phyloP scores from a whole-genome alignment of 306 rosid genomes.

The Gastrolobium bilobum region DNA sequence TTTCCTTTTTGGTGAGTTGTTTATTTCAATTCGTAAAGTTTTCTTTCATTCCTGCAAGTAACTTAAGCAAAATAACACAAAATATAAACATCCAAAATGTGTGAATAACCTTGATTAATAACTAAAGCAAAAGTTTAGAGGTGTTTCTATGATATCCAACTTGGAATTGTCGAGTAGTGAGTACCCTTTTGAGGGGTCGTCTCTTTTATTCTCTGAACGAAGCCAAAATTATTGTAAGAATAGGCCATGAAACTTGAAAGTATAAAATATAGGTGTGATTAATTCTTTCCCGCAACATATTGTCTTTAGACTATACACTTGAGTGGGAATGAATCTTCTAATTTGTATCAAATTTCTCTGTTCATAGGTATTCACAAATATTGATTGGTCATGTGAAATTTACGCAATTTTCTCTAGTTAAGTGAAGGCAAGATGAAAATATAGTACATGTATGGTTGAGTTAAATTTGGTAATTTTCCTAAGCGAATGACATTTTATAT shows the following conservation, averaged over 20 bases:
- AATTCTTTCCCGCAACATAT: neutral
- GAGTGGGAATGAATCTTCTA: too few relatives aligned
- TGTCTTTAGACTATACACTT: neutral
- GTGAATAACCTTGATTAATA: constrained; percentile 32
- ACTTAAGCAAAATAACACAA: neutral
- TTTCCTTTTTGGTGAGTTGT: constrained; percentile 3
- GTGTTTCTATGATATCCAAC: constrained; percentile 21
- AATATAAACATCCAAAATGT: constrained; percentile 41
- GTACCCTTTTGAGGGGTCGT: constrained; percentile 7
- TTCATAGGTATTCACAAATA: too few relatives aligned
- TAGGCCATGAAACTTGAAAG: neutral
- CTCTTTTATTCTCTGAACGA: constrained; percentile 4
- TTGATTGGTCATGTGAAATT: too few relatives aligned
- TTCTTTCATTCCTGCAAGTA: neutral
- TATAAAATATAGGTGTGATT: constrained; percentile 4
- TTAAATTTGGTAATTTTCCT: neutral
- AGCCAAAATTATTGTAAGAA: constrained; percentile 5
- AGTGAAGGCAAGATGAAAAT: constrained; percentile 9
- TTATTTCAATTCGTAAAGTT: neutral
- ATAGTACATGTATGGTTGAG: neutral
- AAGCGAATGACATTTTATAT: neutral
- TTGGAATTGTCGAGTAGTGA: constrained; percentile 19
- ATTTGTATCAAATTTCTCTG: too few relatives aligned
- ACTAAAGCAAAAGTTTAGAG: constrained; percentile 9
- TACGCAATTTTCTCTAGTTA: neutral